Evolutionary conservation across 495 filamentous ascomycete genomes (phyloP).

Genomic region (Usnea hakonensis): DNA sequence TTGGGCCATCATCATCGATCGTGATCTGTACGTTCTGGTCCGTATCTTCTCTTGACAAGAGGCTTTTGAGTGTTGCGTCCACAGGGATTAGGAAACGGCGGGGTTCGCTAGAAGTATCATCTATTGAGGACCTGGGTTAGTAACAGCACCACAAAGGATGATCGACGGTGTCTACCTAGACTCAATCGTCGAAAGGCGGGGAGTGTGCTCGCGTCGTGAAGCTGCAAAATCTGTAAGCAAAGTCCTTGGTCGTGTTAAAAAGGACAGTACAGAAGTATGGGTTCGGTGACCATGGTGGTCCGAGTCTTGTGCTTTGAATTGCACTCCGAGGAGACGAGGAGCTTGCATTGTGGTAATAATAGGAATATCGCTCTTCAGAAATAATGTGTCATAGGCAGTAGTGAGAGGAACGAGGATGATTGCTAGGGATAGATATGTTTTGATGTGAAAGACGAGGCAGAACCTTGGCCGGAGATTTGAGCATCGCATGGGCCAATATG

Average conservation of each 20-base stretch:
- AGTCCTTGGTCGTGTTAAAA: not conserved
- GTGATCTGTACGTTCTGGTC: constrained; percentile 92
- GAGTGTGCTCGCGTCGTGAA: constrained; percentile 6
- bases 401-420: not conserved
- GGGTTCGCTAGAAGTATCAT: constrained; percentile 14
- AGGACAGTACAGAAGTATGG: constrained; percentile 13
- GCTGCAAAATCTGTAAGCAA: not conserved
- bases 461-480: not conserved
- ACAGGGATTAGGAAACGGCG: constrained; percentile 15
- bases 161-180: not conserved
- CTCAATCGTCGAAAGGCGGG: constrained; percentile 11
- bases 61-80: constrained; percentile 13
- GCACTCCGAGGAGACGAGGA: constrained; percentile 10
- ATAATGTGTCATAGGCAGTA: not conserved
- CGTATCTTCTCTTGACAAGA: constrained; percentile 58
- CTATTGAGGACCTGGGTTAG: not conserved
- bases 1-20: constrained; percentile 88
- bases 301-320: not conserved
- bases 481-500: not conserved
- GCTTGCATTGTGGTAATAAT: constrained; percentile 8
- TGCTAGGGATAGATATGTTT: not conserved
- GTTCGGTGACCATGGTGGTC: constrained; percentile 10
- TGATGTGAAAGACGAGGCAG: not conserved
- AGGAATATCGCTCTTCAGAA: not conserved
- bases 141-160: not conserved